phyloP scores from a whole-genome alignment of 129 eudicot species.

The Rutidosis leptorrhynchoides region DNA sequence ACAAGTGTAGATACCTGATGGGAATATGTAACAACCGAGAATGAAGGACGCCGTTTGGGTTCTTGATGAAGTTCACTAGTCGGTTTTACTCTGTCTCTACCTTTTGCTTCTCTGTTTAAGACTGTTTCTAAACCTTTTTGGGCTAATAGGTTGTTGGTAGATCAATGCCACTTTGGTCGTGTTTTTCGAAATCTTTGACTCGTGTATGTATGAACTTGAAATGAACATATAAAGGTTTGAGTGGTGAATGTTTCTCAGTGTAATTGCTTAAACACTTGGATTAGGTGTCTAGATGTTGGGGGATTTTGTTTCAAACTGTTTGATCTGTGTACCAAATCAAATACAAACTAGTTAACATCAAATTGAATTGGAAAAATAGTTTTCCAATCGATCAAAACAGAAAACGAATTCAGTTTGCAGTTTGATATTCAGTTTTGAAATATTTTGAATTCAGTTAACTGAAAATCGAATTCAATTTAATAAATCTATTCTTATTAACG shows the following conservation, averaged over 20 bases:
- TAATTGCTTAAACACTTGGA: background rate
- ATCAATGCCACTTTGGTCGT: conserved; percentile 6
- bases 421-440: no score
- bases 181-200: conserved; percentile 7
- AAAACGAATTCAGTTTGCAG: no score
- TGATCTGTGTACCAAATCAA: no score
- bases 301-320: no score
- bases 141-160: conserved; percentile 4
- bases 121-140: background rate
- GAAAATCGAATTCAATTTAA: no score
- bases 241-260: background rate
- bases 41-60: background rate
- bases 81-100: conserved; percentile 2
- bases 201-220: conserved; percentile 9
- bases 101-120: conserved; percentile 4
- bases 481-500: no score
- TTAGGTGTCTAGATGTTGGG: background rate
- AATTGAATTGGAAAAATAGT: no score
- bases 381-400: no score
- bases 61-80: background rate
- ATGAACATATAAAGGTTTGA: background rate
- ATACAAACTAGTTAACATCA: no score
- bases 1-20: conserved; percentile 27
- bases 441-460: no score
- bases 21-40: background rate